Percentiles rank a stretch among this genome's conserved stretches.
These are phyloP conservation scores for Vachellia collinsii DNA, from an alignment of 306 rosid genomes.

Conservation along the genomic window DNA sequence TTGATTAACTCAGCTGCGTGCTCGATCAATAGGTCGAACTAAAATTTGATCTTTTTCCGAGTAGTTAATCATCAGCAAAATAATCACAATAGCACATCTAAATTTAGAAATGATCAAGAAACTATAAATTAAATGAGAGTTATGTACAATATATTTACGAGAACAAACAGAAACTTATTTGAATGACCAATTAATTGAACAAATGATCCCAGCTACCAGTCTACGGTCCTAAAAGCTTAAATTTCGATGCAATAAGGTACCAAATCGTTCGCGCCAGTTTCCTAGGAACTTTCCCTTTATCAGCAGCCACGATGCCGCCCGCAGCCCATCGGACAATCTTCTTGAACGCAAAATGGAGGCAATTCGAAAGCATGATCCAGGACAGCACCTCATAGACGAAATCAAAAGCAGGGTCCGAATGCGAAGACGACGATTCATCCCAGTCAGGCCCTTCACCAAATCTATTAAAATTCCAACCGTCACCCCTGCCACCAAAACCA, in stretches of 20 bases:
- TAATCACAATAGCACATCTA: not conserved
- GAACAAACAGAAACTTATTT: not conserved
- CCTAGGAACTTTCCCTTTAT: constrained; percentile 63
- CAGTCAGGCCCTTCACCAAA: constrained; percentile 67
- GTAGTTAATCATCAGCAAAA: not conserved
- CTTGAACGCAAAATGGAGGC: constrained; percentile 82
- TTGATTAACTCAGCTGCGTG: not conserved
- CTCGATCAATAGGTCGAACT: too few relatives aligned
- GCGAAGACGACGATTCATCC: constrained; percentile 69
- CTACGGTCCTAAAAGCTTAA: not conserved
- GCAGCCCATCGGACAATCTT: constrained; percentile 59
- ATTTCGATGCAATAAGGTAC: too few relatives aligned
- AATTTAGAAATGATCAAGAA: too few relatives aligned
- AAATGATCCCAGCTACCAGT: not conserved
- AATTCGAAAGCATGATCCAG: constrained; percentile 83
- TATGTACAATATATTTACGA: constrained; percentile 23
- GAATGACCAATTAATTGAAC: constrained; percentile 1
- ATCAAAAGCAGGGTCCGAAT: constrained; percentile 73
- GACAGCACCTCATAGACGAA: constrained; percentile 82
- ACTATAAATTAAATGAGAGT: constrained; percentile 1
- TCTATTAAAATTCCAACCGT: constrained; percentile 74
- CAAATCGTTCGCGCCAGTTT: too few relatives aligned
- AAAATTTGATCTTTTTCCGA: not conserved
- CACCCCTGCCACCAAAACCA: constrained; percentile 47
- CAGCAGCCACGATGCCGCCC: constrained; percentile 64